Evolutionary conservation across 192 early-diverging fungal species (phyloP), one percentile per base, ranked within the genome.

Genomic region (Coemansia sp.): DNA sequence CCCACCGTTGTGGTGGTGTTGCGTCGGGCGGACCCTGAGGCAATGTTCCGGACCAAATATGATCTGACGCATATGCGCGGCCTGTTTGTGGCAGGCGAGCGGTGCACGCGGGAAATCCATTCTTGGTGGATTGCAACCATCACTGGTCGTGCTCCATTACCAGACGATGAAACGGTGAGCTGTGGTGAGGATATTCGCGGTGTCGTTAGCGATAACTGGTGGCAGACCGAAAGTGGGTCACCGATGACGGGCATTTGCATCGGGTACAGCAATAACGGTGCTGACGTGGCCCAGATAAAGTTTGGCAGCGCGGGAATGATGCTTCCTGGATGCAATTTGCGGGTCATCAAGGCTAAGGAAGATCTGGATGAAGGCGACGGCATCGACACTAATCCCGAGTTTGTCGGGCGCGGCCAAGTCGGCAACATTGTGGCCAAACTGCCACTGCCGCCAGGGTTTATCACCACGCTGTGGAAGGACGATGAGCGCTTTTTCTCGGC

Each of bases 191-290:
- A 71, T 2, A 57, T 81, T 4, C 34, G 57, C 50, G 71, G 70
- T 34, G 83, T 86, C 42, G 83, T 94, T 5, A 86, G 88, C 59
- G 94, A 96, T 75, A 90, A 93, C 65, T 96, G 87, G 73, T 96
- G 94, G 94, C 89, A 91, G 50, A 94, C 94, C 0, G 94, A 95
- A 58, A 90, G 87, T 40, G 92, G 94, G 4, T 88, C 86, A 38
- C 92, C 94, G 1, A 88, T 94, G 74, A 90, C 91, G 0, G 89
- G 86, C 0, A 81, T 86, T 9, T 85, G 87, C 70, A 76, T 87
- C 54, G 88, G 90, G 9, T 65, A 85, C 57, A 61, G 72, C 38
- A 56, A 56, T 38, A 42, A 66, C 57, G 53, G 70, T 58, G 59
- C 76, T 36, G 52, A 72, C 28, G 57, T 66, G 17, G 75, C 78